Evolutionary conservation across 2,329 filamentous ascomycete species (phyloP).

Genomic region (Nemania abortiva): DNA sequence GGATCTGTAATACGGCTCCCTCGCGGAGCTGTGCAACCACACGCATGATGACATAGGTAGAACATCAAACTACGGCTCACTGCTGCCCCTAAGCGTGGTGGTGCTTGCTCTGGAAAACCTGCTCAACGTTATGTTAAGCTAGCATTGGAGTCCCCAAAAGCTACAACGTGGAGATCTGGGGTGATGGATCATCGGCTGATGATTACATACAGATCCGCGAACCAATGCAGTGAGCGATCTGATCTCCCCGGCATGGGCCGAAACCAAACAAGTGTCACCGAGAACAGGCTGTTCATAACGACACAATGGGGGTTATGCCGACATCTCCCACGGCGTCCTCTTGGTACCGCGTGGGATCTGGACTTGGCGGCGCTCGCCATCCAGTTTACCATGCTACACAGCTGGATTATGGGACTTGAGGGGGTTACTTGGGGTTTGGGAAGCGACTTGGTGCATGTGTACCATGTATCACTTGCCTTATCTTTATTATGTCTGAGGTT

Average conservation of each 20-base stretch:
- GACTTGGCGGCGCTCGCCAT: not conserved
- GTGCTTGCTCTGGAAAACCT: not conserved
- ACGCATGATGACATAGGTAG: slow-evolving; percentile 12
- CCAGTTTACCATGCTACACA: slow-evolving; percentile 3
- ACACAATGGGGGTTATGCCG: not conserved
- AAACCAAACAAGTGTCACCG: not conserved
- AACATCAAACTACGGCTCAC: not conserved
- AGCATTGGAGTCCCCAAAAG: not conserved
- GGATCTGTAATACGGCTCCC: slow-evolving; percentile 25
- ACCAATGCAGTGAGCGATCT: slow-evolving; percentile 2
- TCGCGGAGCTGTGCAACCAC: slow-evolving; percentile 15
- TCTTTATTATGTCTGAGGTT: not conserved
- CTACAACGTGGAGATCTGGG: slow-evolving; percentile 9
- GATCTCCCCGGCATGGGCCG: slow-evolving; percentile 9
- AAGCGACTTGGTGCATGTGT: slow-evolving; percentile 18
- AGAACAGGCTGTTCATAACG: slow-evolving; percentile 13
- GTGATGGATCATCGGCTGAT: slow-evolving; percentile 10
- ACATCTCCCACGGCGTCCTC: slow-evolving; percentile 6
- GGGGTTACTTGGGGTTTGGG: slow-evolving; percentile 8
- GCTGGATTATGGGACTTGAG: not conserved
- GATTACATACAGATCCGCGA: slow-evolving; percentile 21
- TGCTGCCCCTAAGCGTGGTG: slow-evolving; percentile 2
- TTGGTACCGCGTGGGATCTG: slow-evolving; percentile 1
- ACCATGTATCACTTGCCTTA: slow-evolving; percentile 22
- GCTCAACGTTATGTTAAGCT: not conserved